Evolutionary conservation across 108 stramenopile genomes (phyloP).

Genomic region (Epithemia pelagica): DNA sequence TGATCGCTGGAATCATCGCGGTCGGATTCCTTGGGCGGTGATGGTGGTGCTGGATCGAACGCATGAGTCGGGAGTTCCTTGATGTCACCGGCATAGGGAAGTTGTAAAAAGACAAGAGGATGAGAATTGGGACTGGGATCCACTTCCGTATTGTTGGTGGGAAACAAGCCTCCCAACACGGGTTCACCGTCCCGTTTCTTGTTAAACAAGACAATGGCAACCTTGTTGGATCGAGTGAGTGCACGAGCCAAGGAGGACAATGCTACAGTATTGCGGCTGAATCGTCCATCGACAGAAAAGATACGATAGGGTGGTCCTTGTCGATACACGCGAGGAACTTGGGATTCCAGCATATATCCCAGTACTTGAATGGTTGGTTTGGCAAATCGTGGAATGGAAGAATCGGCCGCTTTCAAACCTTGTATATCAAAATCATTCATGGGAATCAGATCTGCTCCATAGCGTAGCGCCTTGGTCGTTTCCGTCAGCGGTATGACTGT

Average conservation of each 20-base stretch:
- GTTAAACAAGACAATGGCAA: constrained; percentile 66
- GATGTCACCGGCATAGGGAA: constrained; percentile 77
- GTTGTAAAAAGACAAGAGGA: constrained; percentile 50
- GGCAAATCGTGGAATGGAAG: constrained; percentile 11
- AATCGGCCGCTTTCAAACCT: constrained; percentile 43
- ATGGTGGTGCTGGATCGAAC: background rate
- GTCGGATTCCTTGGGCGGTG: background rate
- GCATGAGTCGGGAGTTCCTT: constrained; percentile 13
- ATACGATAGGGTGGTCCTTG: constrained; percentile 65
- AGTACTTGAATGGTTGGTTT: constrained; percentile 43
- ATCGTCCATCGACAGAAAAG: constrained; percentile 46
- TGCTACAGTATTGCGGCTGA: constrained; percentile 36
- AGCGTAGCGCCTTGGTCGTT: constrained; percentile 47
- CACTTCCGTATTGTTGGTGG: constrained; percentile 15
- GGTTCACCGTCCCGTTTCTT: constrained; percentile 62
- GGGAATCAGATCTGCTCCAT: constrained; percentile 68
- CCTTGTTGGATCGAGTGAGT: constrained; percentile 39
- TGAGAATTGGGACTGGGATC: constrained; percentile 1
- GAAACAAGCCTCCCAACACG: constrained; percentile 60
- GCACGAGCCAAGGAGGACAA: constrained; percentile 64
- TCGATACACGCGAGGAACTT: constrained; percentile 29
- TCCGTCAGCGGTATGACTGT: constrained; percentile 17
- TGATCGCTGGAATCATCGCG: background rate
- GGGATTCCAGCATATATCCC: constrained; percentile 44
- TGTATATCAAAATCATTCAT: constrained; percentile 61